These are phyloP conservation scores for Trichomonas gallinae DNA, from an alignment of 208 protist genomes.

Conservation along the genomic window DNA sequence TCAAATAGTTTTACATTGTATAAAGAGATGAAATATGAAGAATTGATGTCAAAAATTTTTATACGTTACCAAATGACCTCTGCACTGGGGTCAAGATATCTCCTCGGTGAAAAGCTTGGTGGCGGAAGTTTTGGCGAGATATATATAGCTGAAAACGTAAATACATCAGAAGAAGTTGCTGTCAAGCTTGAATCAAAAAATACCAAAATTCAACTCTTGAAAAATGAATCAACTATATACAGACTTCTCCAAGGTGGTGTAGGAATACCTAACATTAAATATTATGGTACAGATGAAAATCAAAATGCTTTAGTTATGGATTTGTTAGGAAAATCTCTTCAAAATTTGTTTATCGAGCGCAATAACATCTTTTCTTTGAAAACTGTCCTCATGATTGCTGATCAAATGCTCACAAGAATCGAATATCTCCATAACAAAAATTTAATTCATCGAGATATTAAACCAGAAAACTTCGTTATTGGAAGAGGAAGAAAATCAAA, in stretches of 20 bases:
- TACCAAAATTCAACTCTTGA: constrained; percentile 76
- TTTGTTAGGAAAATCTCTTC: constrained; percentile 82
- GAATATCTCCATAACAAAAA: constrained; percentile 79
- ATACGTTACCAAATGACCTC: too few species aligned
- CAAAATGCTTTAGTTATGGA: constrained; percentile 98
- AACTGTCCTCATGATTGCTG: constrained; percentile 8
- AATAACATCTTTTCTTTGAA: constrained; percentile 25
- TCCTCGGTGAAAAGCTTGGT: background rate
- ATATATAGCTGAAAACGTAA: background rate
- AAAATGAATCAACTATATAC: constrained; percentile 86
- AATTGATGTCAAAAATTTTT: too few species aligned
- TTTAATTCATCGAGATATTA: constrained; percentile 88
- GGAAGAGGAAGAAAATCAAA: constrained; percentile 69
- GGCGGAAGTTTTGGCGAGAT: constrained; percentile 2
- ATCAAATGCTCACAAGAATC: constrained; percentile 17
- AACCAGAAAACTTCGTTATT: constrained; percentile 95
- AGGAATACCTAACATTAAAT: constrained; percentile 81
- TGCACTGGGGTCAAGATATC: background rate
- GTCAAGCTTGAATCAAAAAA: constrained; percentile 63
- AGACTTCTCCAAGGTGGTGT: constrained; percentile 39
- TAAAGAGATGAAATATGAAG: too few species aligned
- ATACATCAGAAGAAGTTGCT: constrained; percentile 51
- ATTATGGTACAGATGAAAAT: constrained; percentile 77
- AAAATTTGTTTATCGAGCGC: constrained; percentile 85
- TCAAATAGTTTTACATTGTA: too few species aligned